A percentile compares a stretch with the other conserved stretches of the same genome.
Conservation (phyloP, 768 basidiomycete genomes). For the Hirschioporus abietinus region DNA sequence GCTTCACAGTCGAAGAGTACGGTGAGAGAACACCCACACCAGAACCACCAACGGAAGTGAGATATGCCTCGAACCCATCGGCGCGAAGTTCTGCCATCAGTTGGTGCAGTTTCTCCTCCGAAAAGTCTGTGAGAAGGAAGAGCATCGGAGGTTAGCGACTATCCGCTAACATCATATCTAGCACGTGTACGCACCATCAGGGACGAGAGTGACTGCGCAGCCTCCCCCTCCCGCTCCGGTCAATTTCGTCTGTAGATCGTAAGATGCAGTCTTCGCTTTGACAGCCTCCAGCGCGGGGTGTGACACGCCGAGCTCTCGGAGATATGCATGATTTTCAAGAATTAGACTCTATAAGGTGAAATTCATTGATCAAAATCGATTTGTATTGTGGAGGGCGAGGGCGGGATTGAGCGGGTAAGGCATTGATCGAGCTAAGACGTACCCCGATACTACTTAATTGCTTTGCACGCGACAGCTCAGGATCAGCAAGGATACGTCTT, state of each 20-base stretch:
- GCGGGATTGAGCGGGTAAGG: not conserved
- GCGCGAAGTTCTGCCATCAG: slow-evolving; percentile 56
- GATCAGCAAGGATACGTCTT: slow-evolving; percentile 63
- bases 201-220: slow-evolving; percentile 93
- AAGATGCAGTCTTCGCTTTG: slow-evolving; percentile 63
- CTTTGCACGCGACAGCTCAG: slow-evolving; percentile 58
- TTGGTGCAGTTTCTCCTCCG: slow-evolving; percentile 47
- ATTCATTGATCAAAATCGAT: slow-evolving; percentile 4
- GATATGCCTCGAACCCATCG: slow-evolving; percentile 74
- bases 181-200: slow-evolving; percentile 63
- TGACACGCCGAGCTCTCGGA: slow-evolving; percentile 84
- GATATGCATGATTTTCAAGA: slow-evolving; percentile 82
- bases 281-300: slow-evolving; percentile 86
- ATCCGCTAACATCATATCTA: slow-evolving; percentile 2
- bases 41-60: slow-evolving; percentile 89
- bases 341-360: slow-evolving; percentile 57
- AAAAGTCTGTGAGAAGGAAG: slow-evolving; percentile 53
- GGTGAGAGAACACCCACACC: slow-evolving; percentile 84
- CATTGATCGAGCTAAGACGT: slow-evolving; percentile 25
- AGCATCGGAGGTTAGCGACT: not conserved
- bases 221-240: slow-evolving; percentile 98
- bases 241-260: slow-evolving; percentile 81
- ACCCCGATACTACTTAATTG: slow-evolving; percentile 69
- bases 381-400: not conserved
- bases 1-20: slow-evolving; percentile 33